Evolutionary conservation across 768 basidiomycete genomes (phyloP).

Genomic region (Tricholoma furcatifolium): DNA sequence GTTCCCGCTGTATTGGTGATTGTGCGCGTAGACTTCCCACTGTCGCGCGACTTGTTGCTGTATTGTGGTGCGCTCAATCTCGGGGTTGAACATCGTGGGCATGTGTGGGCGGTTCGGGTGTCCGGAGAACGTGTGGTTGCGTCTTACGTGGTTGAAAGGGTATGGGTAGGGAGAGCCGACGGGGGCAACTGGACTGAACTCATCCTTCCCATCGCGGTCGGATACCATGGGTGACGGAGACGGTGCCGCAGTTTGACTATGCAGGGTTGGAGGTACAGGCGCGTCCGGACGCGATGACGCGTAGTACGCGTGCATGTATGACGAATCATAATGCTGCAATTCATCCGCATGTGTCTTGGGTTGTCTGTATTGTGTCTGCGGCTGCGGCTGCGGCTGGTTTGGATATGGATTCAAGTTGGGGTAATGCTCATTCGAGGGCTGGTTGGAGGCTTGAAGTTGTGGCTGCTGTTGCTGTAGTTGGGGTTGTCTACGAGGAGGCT

Average conservation of each 20-base stretch:
- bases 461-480: no score
- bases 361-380: conserved; percentile 33
- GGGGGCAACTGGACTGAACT: conserved; percentile 52
- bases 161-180: conserved; percentile 79
- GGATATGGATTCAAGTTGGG: conserved; percentile 9
- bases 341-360: conserved; percentile 54
- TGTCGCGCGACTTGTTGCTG: conserved; percentile 73
- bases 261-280: conserved; percentile 78
- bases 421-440: conserved; percentile 21
- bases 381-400: conserved; percentile 1
- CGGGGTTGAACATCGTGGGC: conserved; percentile 33
- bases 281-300: conserved; percentile 67
- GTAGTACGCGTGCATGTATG: conserved; percentile 60
- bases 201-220: conserved; percentile 40
- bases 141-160: conserved; percentile 72
- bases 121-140: conserved; percentile 40
- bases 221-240: conserved; percentile 69
- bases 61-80: conserved; percentile 47
- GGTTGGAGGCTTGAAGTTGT: conserved; percentile 11
- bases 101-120: conserved; percentile 30
- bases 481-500: conserved; percentile 19
- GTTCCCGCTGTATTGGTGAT: conserved; percentile 47
- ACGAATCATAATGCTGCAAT: conserved; percentile 56
- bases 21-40: conserved; percentile 78
- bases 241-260: conserved; percentile 70